Conservation (phyloP, 1,284 basidiomycete species). For the Ceratobasidium sp. region DNA sequence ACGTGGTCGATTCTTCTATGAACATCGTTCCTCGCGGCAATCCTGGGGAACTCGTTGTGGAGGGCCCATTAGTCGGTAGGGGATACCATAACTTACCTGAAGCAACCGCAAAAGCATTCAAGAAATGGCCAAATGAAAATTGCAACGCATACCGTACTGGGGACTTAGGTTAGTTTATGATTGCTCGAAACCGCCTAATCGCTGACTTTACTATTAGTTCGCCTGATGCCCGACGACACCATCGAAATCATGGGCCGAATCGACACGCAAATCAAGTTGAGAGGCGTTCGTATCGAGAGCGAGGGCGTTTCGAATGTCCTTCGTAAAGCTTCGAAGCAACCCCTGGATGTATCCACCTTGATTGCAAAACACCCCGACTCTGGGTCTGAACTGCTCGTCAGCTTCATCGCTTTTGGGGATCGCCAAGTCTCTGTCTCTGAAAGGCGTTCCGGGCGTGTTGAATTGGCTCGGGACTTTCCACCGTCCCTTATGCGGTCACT, state of each 20-base stretch:
- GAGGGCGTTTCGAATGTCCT: slow-evolving; percentile 60
- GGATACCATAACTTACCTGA: slow-evolving; percentile 60
- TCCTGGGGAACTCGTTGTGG: slow-evolving; percentile 61
- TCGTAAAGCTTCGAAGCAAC: slow-evolving; percentile 50
- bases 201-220: slow-evolving; percentile 45
- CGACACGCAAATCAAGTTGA: slow-evolving; percentile 63
- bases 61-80: slow-evolving; percentile 60
- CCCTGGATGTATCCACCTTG: slow-evolving; percentile 55
- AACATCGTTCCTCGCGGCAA: slow-evolving; percentile 57
- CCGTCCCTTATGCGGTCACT: slow-evolving; percentile 51
- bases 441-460: slow-evolving; percentile 53
- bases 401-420: slow-evolving; percentile 56
- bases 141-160: slow-evolving; percentile 59
- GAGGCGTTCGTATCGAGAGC: slow-evolving; percentile 62
- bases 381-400: slow-evolving; percentile 57
- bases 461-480: slow-evolving; percentile 48
- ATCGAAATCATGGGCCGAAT: slow-evolving; percentile 64
- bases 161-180: slow-evolving; percentile 50
- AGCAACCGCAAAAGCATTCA: slow-evolving; percentile 57
- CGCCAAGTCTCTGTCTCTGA: slow-evolving; percentile 50
- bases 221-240: slow-evolving; percentile 63
- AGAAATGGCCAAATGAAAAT: slow-evolving; percentile 55
- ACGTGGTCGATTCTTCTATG: slow-evolving; percentile 53
- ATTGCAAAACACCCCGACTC: slow-evolving; percentile 59
- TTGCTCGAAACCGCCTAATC: neutral